Conservation (phyloP, 2,329 filamentous ascomycete species). For the Fusarium newnesense region DNA sequence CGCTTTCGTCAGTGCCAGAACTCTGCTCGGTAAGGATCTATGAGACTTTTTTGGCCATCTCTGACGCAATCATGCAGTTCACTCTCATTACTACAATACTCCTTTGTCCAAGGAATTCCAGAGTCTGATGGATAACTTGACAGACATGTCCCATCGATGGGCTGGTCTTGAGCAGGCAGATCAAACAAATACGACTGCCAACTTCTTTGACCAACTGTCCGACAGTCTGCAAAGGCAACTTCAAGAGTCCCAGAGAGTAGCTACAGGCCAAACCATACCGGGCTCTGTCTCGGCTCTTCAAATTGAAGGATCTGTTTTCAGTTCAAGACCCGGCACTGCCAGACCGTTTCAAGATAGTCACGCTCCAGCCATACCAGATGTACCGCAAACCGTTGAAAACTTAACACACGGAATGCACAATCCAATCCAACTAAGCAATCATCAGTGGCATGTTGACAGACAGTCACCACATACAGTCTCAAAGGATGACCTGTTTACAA, state of each 20-base stretch:
- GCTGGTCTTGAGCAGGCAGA: not conserved
- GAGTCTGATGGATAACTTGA: not conserved
- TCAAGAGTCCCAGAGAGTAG: rapidly evolving
- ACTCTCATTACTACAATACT: not conserved
- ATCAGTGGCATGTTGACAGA: not conserved
- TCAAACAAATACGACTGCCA: not conserved
- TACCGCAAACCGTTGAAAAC: no score
- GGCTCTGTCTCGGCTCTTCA: not conserved
- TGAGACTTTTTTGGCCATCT: rapidly evolving
- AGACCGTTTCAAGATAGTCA: not conserved
- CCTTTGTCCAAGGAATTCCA: not conserved
- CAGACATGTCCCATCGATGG: not conserved
- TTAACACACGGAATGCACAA: not conserved
- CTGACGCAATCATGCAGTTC: not conserved
- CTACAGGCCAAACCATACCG: not conserved
- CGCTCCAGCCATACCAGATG: rapidly evolving
- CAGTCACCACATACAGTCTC: not conserved
- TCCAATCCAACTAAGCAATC: not conserved
- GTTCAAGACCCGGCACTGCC: not conserved
- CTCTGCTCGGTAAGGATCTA: not conserved
- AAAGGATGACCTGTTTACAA: not conserved
- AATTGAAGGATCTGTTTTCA: not conserved
- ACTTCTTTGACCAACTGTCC: not conserved
- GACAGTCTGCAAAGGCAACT: not conserved
- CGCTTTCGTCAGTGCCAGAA: not conserved